These are phyloP conservation scores for Perkinsela sp. DNA, from an alignment of 208 protist genomes.

Conservation along the genomic window DNA sequence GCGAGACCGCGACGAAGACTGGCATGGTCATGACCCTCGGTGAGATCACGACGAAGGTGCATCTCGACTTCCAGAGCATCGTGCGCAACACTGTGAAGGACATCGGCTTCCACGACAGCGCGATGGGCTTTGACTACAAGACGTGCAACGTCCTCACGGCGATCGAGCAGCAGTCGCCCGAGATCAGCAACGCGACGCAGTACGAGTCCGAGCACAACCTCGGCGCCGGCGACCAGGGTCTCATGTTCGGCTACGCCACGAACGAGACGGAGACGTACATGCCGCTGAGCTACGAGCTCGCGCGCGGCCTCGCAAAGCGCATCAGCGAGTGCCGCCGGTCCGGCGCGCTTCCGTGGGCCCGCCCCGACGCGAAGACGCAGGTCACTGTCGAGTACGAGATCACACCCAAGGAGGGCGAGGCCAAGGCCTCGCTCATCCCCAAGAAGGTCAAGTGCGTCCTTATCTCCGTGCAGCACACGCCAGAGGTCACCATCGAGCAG, in stretches of 20 bases:
- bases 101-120: slow-evolving; percentile 86
- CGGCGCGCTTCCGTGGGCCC: slow-evolving; percentile 69
- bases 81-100: slow-evolving; percentile 82
- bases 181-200: slow-evolving; percentile 93
- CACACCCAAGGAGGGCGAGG: slow-evolving; percentile 34
- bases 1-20: slow-evolving; percentile 91
- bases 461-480: slow-evolving; percentile 93
- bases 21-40: slow-evolving; percentile 96
- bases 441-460: slow-evolving; percentile 86
- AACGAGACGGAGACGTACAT: slow-evolving; percentile 92
- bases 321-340: slow-evolving; percentile 82
- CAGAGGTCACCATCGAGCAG: slow-evolving; percentile 71
- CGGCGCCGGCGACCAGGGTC: slow-evolving; percentile 96
- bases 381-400: slow-evolving; percentile 96
- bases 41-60: slow-evolving; percentile 93
- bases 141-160: slow-evolving; percentile 86
- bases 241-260: slow-evolving; percentile 99
- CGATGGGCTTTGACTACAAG: slow-evolving; percentile 88
- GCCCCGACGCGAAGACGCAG: slow-evolving; percentile 96
- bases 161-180: slow-evolving; percentile 92
- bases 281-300: slow-evolving; percentile 87
- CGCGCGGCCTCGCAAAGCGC: slow-evolving; percentile 66
- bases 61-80: slow-evolving; percentile 88
- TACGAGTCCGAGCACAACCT: slow-evolving; percentile 71
- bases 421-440: slow-evolving; percentile 29